Evolutionary conservation across 2,329 filamentous ascomycete genomes (phyloP), one percentile per base, ranked within the genome.

Genomic region (Lasiodiplodia hormozganensis): DNA sequence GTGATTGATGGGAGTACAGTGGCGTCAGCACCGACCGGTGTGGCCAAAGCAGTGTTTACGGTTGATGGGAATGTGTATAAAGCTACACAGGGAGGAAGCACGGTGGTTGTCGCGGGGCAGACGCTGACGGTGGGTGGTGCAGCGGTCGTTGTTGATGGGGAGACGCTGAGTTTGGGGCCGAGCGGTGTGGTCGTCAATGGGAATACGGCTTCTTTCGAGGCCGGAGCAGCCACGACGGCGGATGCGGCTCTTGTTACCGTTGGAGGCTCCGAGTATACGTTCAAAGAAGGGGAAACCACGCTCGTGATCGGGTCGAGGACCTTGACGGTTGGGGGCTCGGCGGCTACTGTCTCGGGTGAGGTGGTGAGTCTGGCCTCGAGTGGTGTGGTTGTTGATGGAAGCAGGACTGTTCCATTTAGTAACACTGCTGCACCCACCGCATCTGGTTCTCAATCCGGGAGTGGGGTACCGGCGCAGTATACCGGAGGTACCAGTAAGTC

Each of bases 91-190:
- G 62, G 52, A n/a, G 62, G 23, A 28, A 56, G 36, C n/a, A 56
- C 51, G 21, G 28, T 56, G 4, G 51, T 54, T 3, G 36, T 43
- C 14, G 51, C 36, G 14, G 43, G 34, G 14, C 14, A 18, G 23
- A 66, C 62, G 4, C 18, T 66, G 11, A 54, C 36, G 2, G 62
- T 38, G 25, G 62, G 62, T 8, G 62, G 62, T 8, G 11, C 49
- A 10, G 62, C 49, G 4, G 23, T 36, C 12, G 34, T 16, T 12
- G 14, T 62, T 5, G 40, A 11, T 10, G 58, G 58, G 0, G 49
- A 51, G 23, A 12, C 23, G 3, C 4, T 51, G 16, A 51, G 40
- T 25, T n/a, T 49, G 43, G 58, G 16, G 11, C 18, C 57, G 18
- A 34, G 49, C 16, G 25, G 58, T 34, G 58, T 65, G 5, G 4